Percentiles rank a stretch among this genome's conserved stretches.
Evolutionary conservation across 768 basidiomycete genomes (phyloP).

Genomic region (Tricholoma saponaceum): DNA sequence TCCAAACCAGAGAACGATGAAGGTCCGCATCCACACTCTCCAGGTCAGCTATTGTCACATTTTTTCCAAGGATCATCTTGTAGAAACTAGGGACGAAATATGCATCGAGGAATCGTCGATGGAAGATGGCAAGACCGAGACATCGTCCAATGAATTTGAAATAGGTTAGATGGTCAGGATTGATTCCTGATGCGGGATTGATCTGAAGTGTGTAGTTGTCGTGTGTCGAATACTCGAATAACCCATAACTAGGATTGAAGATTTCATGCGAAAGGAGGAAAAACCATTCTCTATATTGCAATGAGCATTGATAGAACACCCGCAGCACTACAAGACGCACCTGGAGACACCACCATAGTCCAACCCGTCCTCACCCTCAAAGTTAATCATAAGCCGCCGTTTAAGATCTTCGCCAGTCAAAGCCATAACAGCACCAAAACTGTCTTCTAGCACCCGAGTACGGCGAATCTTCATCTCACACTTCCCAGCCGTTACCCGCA

Average conservation of each 20-base stretch:
- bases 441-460: conserved; percentile 80
- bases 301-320: conserved; percentile 6
- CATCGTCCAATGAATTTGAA: conserved; percentile 80
- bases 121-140: conserved; percentile 74
- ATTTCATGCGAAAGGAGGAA: conserved; percentile 81
- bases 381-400: conserved; percentile 66
- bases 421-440: conserved; percentile 82
- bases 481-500: conserved; percentile 73
- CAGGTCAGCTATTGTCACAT: conserved; percentile 56
- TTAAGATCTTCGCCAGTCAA: conserved; percentile 68
- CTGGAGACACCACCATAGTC: conserved; percentile 78
- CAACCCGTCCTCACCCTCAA: conserved; percentile 76
- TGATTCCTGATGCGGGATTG: conserved; percentile 71
- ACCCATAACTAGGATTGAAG: conserved; percentile 78
- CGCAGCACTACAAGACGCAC: conserved; percentile 27
- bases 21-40: conserved; percentile 69
- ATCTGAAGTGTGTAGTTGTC: conserved; percentile 82
- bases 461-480: conserved; percentile 85
- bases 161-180: conserved; percentile 74
- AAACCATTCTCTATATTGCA: conserved; percentile 70
- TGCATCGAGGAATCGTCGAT: conserved; percentile 72
- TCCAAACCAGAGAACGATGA: conserved; percentile 66
- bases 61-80: conserved; percentile 70
- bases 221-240: conserved; percentile 76
- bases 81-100: conserved; percentile 81